A percentile compares a stretch with the other conserved stretches of the same genome.
These are phyloP conservation scores for Ephemerocybe angulata DNA, from an alignment of 768 basidiomycete species.

Conservation along the genomic window DNA sequence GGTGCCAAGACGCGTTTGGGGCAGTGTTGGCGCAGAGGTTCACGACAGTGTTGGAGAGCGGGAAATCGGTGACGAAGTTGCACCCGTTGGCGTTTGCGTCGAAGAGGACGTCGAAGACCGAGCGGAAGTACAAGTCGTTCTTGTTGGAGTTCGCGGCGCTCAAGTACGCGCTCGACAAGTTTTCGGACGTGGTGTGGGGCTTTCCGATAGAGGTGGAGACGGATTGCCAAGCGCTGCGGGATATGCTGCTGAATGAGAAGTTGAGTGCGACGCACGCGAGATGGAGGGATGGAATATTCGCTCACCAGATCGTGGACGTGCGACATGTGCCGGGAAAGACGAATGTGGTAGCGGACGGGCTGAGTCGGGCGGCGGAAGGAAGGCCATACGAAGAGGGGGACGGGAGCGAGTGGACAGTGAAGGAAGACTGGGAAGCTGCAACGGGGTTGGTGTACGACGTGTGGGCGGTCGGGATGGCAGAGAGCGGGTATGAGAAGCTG, in stretches of 20 bases:
- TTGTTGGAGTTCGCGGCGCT: too few relatives aligned
- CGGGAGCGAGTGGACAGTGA: too few relatives aligned
- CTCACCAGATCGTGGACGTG: slow-evolving; percentile 23
- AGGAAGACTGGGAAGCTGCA: slow-evolving; percentile 21
- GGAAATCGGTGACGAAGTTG: slow-evolving; percentile 14
- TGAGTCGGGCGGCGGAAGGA: slow-evolving; percentile 24
- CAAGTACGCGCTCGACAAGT: slow-evolving; percentile 30
- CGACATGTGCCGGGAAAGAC: slow-evolving; percentile 14
- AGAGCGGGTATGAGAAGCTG: slow-evolving; percentile 2
- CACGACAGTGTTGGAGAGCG: slow-evolving; percentile 17
- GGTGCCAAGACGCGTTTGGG: slow-evolving; percentile 33
- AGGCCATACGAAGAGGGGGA: slow-evolving; percentile 15
- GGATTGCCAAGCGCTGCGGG: slow-evolving; percentile 29
- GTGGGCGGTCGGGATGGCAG: neutral
- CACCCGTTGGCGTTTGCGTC: slow-evolving; percentile 32
- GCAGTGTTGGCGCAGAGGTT: too few relatives aligned
- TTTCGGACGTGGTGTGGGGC: slow-evolving; percentile 25
- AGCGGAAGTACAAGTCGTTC: slow-evolving; percentile 31
- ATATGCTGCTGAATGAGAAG: slow-evolving; percentile 24
- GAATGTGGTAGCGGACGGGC: slow-evolving; percentile 24
- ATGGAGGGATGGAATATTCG: slow-evolving; percentile 31
- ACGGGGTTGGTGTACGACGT: slow-evolving; percentile 20
- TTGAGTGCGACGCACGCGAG: slow-evolving; percentile 28
- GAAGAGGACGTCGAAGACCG: slow-evolving; percentile 25
- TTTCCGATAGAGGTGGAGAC: slow-evolving; percentile 40